Base-by-base conservation (phyloP, 2,329 filamentous ascomycete genomes). In the Amauroascus verrucosus region DNA sequence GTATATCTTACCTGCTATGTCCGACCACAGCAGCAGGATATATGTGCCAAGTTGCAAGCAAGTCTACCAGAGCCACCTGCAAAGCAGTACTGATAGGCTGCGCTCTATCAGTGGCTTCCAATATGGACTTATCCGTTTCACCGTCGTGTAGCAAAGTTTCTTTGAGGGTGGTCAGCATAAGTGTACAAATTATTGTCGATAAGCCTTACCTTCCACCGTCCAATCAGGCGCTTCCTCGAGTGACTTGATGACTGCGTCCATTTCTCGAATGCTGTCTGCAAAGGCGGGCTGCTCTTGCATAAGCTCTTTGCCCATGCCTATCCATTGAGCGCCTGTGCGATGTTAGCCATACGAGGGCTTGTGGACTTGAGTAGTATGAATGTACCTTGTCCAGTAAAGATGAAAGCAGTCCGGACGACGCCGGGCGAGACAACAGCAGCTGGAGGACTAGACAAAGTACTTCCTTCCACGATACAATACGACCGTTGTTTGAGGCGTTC, bases 331-430 rank as follows among this genome's bases (percentile, higher is more conserved):
- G 7, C 57, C n/a, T n/a, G n/a, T n/a, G n/a, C n/a, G n/a, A n/a
- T n/a, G n/a, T n/a, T n/a, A n/a, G n/a, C n/a, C n/a, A n/a, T n/a
- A n/a, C n/a, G n/a, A n/a, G n/a, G n/a, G n/a, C n/a, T n/a, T n/a
- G n/a, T n/a, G n/a, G n/a, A n/a, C n/a, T n/a, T n/a, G n/a, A n/a
- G n/a, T n/a, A n/a, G n/a, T n/a, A n/a, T n/a, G n/a, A n/a, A n/a
- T n/a, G n/a, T n/a, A n/a, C n/a, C 57, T 30, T 60, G 58, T 3
- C 58, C 58, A 9, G 56, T 59, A 38, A 59, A 60, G 1, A 57
- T 43, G 28, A 59, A 59, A 28, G 20, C 32, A 28, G 22, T 9
- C 3, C 11, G 9, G 9, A n/a, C n/a, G n/a, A n/a, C n/a, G n/a
- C n/a, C n/a, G n/a, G n/a, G n/a, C n/a, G n/a, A n/a, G n/a, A n/a